A percentile compares a stretch with the other conserved stretches of the same genome.
Evolutionary conservation across 805 yeast species (phyloP).

Genomic region (Candida xyloterini): DNA sequence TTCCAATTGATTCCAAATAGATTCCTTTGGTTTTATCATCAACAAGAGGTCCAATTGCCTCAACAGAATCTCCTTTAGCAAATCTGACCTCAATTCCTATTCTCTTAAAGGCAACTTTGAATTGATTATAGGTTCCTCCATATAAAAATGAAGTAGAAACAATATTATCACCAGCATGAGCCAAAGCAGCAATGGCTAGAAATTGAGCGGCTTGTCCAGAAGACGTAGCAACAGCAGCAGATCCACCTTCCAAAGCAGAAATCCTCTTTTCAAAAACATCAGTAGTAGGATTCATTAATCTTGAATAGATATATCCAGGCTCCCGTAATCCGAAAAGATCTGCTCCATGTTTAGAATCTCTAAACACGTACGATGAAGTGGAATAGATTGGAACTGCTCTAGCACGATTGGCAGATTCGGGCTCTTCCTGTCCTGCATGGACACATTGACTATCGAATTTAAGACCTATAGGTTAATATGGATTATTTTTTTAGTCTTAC

Average conservation of each 20-base stretch:
- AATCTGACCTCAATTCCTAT: constrained; percentile 84
- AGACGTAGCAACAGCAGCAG: constrained; percentile 81
- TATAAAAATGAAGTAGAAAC: constrained; percentile 82
- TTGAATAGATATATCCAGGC: constrained; percentile 83
- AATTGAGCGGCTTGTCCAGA: constrained; percentile 99
- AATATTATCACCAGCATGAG: constrained; percentile 86
- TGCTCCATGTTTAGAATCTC: constrained; percentile 89
- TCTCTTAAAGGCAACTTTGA: constrained; percentile 83
- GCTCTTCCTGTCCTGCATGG: constrained; percentile 89
- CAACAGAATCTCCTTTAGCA: constrained; percentile 75
- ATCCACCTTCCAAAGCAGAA: constrained; percentile 91
- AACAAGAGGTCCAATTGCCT: constrained; percentile 65
- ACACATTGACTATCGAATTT: constrained; percentile 89
- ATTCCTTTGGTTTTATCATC: constrained; percentile 88
- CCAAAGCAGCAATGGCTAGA: constrained; percentile 76
- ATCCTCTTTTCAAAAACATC: constrained; percentile 89
- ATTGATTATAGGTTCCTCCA: constrained; percentile 96
- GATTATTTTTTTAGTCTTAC: neutral
- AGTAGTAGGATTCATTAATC: constrained; percentile 90
- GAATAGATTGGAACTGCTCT: constrained; percentile 95
- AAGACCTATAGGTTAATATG: constrained; percentile 36
- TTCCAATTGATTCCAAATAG: constrained; percentile 87
- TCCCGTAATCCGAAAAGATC: constrained; percentile 81
- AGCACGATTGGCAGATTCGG: constrained; percentile 57
- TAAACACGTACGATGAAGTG: constrained; percentile 83